A percentile compares a stretch with the other conserved stretches of the same genome.
Conservation (phyloP, 2,329 filamentous ascomycete species). For the Hymenoscyphus fructigenus region DNA sequence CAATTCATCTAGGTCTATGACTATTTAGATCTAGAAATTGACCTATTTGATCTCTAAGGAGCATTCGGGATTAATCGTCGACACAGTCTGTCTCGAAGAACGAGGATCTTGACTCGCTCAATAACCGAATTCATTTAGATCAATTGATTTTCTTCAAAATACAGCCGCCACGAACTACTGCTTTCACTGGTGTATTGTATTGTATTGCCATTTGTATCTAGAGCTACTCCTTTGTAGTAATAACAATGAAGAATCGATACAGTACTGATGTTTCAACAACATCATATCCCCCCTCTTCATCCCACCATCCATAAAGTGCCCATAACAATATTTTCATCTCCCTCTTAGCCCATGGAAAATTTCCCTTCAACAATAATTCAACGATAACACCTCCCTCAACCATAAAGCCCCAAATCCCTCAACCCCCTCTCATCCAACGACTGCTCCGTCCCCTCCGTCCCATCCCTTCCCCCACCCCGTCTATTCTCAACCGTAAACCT, state of each 20-base stretch:
- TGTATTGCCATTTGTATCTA: conserved; percentile 3
- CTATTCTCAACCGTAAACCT: not conserved
- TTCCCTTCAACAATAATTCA: not conserved
- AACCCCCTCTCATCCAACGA: not conserved
- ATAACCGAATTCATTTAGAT: no score
- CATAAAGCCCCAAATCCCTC: not conserved
- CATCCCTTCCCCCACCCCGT: not conserved
- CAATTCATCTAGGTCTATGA: no score
- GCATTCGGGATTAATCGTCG: no score
- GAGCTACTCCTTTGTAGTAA: conserved; percentile 7
- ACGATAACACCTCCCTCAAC: not conserved
- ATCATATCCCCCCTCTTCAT: not conserved
- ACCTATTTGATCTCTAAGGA: no score
- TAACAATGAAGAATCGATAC: conserved; percentile 3
- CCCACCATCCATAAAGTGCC: not conserved
- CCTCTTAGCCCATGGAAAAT: not conserved
- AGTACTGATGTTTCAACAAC: not conserved
- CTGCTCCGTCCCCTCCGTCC: not conserved
- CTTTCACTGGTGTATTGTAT: not conserved
- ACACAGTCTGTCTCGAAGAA: no score
- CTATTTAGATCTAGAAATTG: no score
- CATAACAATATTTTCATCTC: not conserved
- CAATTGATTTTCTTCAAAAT: no score
- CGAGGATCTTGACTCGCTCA: no score
- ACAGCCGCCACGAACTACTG: no score